Percentiles rank a stretch among this genome's conserved stretches.
phyloP scores from a whole-genome alignment of 2,329 filamentous ascomycete species.

The Pseudocercospora musae region DNA sequence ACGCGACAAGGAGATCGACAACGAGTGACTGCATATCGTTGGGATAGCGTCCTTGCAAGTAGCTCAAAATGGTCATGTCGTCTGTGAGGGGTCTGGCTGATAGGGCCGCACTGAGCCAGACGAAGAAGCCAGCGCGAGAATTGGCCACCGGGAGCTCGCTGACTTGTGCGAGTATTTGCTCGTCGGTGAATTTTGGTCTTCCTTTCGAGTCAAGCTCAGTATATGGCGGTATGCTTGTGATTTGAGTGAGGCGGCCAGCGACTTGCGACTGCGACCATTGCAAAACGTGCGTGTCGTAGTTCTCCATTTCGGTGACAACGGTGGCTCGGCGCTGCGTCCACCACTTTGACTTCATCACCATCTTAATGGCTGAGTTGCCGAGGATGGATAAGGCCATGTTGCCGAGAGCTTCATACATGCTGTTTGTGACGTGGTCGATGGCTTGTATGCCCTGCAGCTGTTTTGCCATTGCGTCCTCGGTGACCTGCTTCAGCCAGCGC shows the following conservation, averaged over 20 bases:
- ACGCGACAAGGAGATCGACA: constrained; percentile 78
- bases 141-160: constrained; percentile 67
- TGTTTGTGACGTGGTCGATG: constrained; percentile 23
- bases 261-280: constrained; percentile 35
- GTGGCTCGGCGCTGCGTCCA: constrained; percentile 28
- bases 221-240: constrained; percentile 46
- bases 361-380: constrained; percentile 26
- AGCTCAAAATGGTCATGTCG: constrained; percentile 72
- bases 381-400: constrained; percentile 31
- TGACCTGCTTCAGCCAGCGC: constrained; percentile 31
- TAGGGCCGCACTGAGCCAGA: constrained; percentile 80
- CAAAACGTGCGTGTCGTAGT: constrained; percentile 34
- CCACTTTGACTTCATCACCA: constrained; percentile 29
- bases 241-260: constrained; percentile 28
- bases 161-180: constrained; percentile 43
- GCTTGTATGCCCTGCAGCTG: constrained; percentile 32
- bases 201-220: constrained; percentile 65
- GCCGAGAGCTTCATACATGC: constrained; percentile 34
- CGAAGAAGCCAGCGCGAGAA: constrained; percentile 76
- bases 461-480: constrained; percentile 30
- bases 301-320: constrained; percentile 31
- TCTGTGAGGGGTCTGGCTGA: constrained; percentile 79
- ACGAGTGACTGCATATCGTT: constrained; percentile 74
- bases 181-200: constrained; percentile 61
- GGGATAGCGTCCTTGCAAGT: constrained; percentile 81